Evolutionary conservation across 768 basidiomycete species (phyloP).

Genomic region (Tricholoma sp.): DNA sequence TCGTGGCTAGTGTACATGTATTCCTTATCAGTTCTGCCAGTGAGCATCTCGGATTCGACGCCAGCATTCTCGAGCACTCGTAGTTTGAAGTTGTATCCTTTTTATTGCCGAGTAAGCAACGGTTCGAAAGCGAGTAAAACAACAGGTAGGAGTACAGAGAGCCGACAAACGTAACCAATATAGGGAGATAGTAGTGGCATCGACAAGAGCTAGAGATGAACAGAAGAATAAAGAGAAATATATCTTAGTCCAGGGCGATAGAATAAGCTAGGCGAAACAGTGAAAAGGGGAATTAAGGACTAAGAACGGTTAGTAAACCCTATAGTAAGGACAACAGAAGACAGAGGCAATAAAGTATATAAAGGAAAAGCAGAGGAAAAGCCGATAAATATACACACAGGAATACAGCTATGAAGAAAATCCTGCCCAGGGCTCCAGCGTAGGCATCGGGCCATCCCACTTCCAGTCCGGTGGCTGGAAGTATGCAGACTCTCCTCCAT

Average conservation of each 20-base stretch:
- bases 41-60: too few relatives aligned
- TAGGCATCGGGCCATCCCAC: conserved; percentile 66
- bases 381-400: conserved; percentile 23
- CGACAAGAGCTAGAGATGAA: conserved; percentile 21
- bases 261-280: conserved; percentile 26
- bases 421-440: conserved; percentile 70
- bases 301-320: conserved; percentile 1
- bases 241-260: conserved; percentile 39
- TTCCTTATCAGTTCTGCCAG: too few relatives aligned
- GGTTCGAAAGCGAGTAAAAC: conserved; percentile 58
- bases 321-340: conserved; percentile 8
- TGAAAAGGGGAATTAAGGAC: conserved; percentile 16
- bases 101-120: conserved; percentile 22
- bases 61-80: neutral
- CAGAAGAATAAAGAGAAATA: conserved; percentile 11
- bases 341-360: conserved; percentile 17
- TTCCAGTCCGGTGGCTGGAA: conserved; percentile 63
- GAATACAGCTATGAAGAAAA: conserved; percentile 43
- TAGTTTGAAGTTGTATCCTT: neutral
- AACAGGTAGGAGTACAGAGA: conserved; percentile 57
- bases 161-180: conserved; percentile 32
- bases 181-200: conserved; percentile 25
- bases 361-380: conserved; percentile 29
- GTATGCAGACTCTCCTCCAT: conserved; percentile 71
- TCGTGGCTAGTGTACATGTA: too few relatives aligned